phyloP scores from a whole-genome alignment of 148 eudicot genomes.

The Rhododendron mucronatum region DNA sequence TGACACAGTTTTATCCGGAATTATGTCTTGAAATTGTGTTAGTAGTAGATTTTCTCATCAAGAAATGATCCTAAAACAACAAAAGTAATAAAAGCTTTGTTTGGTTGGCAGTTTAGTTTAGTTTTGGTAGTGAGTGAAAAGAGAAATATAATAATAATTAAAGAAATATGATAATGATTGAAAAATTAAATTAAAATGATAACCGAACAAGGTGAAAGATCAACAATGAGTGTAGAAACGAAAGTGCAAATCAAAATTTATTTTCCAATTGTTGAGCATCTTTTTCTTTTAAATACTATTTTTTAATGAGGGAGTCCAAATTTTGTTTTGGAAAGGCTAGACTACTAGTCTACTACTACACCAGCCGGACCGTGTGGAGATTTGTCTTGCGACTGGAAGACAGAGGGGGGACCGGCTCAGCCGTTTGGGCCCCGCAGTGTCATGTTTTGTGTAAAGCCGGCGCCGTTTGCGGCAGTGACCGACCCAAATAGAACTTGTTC shows the following conservation, averaged over 20 bases:
- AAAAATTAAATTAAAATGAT: too few species aligned
- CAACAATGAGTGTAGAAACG: background rate
- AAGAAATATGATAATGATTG: too few species aligned
- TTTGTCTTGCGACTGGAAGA: conserved; percentile 19
- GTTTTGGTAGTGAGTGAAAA: too few species aligned
- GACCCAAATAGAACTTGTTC: conserved; percentile 2
- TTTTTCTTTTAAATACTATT: background rate
- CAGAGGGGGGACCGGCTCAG: conserved; percentile 16
- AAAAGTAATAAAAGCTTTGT: too few species aligned
- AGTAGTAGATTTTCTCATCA: too few species aligned
- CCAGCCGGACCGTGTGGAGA: conserved; percentile 5
- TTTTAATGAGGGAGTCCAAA: background rate
- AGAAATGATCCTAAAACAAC: background rate
- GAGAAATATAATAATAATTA: too few species aligned
- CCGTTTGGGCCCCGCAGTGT: conserved; percentile 11
- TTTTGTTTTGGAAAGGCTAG: background rate
- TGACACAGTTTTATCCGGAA: too few species aligned
- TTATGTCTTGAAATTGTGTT: too few species aligned
- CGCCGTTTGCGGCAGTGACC: conserved; percentile 17
- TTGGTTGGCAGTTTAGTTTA: too few species aligned
- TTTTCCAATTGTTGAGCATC: background rate
- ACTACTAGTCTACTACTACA: background rate
- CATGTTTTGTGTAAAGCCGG: conserved; percentile 10
- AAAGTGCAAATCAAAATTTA: background rate
- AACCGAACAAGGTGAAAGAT: too few species aligned